Conservation (phyloP, 179 eudicot genomes). For the Drosera spatulata region DNA sequence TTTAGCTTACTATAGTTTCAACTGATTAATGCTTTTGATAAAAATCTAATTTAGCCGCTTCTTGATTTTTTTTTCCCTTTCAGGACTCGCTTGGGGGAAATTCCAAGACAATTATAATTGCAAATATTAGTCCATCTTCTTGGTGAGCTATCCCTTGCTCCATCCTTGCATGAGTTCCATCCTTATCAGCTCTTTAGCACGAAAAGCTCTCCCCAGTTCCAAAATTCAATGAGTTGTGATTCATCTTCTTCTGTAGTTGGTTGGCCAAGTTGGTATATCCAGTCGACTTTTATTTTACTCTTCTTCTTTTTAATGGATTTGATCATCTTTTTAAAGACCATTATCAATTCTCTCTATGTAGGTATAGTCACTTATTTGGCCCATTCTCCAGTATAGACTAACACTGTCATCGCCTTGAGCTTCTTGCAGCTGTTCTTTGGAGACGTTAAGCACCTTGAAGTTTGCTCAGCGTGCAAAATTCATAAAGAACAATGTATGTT, state of each 20-base stretch:
- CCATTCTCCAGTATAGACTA: too few relatives aligned
- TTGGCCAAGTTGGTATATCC: background rate
- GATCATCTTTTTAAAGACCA: background rate
- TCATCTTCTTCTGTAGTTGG: background rate
- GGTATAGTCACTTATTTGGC: too few relatives aligned
- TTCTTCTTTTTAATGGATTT: slow-evolving; percentile 1
- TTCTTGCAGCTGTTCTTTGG: slow-evolving; percentile 77
- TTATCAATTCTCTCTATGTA: too few relatives aligned
- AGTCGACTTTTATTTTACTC: slow-evolving; percentile 1
- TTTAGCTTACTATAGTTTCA: too few relatives aligned
- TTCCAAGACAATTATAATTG: slow-evolving; percentile 90
- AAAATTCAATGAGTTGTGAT: too few relatives aligned
- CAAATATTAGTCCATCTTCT: slow-evolving; percentile 85
- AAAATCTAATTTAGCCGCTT: background rate
- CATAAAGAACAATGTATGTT: slow-evolving; percentile 92
- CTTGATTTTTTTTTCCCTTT: background rate
- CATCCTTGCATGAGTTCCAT: background rate
- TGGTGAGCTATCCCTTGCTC: slow-evolving; percentile 35
- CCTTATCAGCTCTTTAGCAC: background rate
- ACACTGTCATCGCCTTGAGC: background rate
- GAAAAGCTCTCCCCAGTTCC: too few relatives aligned
- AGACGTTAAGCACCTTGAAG: slow-evolving; percentile 93
- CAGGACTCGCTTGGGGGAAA: slow-evolving; percentile 99
- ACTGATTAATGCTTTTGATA: too few relatives aligned
- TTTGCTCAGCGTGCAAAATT: slow-evolving; percentile 99